These are phyloP conservation scores for Sphaerulina vaccinii DNA, from an alignment of 2,329 filamentous ascomycete species.

Conservation along the genomic window DNA sequence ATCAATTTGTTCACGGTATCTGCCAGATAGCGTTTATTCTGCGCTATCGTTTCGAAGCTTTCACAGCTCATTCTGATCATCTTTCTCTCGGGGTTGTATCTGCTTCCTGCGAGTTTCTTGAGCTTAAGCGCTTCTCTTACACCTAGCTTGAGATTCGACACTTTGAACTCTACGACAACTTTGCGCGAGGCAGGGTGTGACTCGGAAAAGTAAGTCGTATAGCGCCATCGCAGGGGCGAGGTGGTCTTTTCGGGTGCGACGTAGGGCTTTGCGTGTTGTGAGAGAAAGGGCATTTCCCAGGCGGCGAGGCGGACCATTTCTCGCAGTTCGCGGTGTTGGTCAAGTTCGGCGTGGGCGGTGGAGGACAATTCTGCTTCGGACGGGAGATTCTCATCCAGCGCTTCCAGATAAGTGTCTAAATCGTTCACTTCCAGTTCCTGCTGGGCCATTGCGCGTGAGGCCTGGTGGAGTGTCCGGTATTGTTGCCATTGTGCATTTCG, in stretches of 20 bases:
- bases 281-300: conserved; percentile 93
- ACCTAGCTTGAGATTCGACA: conserved; percentile 60
- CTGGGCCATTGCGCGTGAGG: conserved; percentile 12
- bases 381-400: conserved; percentile 23
- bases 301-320: conserved; percentile 83
- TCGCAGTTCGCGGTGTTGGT: conserved; percentile 82
- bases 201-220: conserved; percentile 95
- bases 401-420: conserved; percentile 16
- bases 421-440: conserved; percentile 15
- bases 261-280: conserved; percentile 79
- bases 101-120: conserved; percentile 78
- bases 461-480: conserved; percentile 17
- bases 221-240: conserved; percentile 80
- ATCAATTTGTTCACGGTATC: conserved; percentile 75
- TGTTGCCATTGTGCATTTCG: conserved; percentile 16
- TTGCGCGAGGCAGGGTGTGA: conserved; percentile 87
- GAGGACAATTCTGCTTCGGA: conserved; percentile 83
- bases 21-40: conserved; percentile 94
- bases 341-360: conserved; percentile 80
- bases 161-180: conserved; percentile 85
- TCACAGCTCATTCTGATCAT: conserved; percentile 89
- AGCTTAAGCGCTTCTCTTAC: conserved; percentile 70
- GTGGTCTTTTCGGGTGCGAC: conserved; percentile 58
- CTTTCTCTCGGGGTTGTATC: conserved; percentile 83
- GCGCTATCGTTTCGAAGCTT: conserved; percentile 75